Percentiles rank a stretch among this genome's conserved stretches.
Evolutionary conservation across 352 stramenopile genomes (phyloP).

Genomic region (Pythium sukuiense): DNA sequence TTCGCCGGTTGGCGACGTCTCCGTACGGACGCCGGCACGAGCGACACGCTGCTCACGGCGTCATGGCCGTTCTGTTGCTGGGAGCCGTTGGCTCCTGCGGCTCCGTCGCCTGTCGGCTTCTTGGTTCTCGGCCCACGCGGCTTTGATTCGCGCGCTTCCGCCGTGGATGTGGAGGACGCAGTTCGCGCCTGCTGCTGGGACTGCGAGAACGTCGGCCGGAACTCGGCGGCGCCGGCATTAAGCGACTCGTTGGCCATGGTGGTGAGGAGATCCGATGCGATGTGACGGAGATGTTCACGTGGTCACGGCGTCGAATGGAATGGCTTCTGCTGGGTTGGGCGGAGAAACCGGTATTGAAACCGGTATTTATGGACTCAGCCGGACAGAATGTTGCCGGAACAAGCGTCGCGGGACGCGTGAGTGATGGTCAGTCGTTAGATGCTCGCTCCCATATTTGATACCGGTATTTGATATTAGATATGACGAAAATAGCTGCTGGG

Average conservation of each 20-base stretch:
- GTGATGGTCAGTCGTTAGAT: conserved; percentile 17
- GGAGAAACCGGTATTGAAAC: conserved; percentile 5
- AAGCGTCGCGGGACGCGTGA: conserved; percentile 17
- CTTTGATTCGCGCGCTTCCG: conserved; percentile 5
- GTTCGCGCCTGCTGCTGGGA: not conserved
- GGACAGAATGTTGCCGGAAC: conserved; percentile 27
- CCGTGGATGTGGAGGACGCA: not conserved
- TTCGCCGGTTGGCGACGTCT: conserved; percentile 18
- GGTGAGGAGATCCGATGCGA: conserved; percentile 1
- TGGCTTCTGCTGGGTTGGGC: conserved; percentile 14
- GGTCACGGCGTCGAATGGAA: not conserved
- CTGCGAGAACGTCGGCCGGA: conserved; percentile 7
- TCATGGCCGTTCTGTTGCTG: conserved; percentile 3
- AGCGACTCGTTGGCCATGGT: conserved; percentile 26
- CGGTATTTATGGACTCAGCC: conserved; percentile 13
- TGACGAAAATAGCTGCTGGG: not conserved
- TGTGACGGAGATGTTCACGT: not conserved
- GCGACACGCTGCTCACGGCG: not conserved
- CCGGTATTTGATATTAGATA: conserved; percentile 2
- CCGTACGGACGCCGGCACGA: conserved; percentile 22
- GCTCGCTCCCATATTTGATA: not conserved
- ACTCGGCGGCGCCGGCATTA: conserved; percentile 21
- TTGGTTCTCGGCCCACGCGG: not conserved
- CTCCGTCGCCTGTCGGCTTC: conserved; percentile 1
- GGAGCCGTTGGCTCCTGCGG: not conserved